Evolutionary conservation across 495 filamentous ascomycete genomes (phyloP), one percentile per base, ranked within the genome.

Genomic region (Monascus purpureus): DNA sequence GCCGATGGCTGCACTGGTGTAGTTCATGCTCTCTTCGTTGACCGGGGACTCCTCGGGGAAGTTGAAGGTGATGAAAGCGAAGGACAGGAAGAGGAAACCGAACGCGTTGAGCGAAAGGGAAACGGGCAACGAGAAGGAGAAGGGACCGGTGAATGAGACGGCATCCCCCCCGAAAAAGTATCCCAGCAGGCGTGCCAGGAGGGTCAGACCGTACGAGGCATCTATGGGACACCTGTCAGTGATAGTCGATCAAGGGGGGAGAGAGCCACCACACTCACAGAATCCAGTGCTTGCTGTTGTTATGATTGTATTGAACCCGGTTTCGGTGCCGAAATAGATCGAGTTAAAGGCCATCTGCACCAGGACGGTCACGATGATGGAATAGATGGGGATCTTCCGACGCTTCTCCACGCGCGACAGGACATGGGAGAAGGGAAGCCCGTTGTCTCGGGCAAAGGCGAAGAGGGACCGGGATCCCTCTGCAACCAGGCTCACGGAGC

Each of bases 311-410:
- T 68, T 58, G 36, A 75, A 73, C 0, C 70, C 68, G 1, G 68
- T 73, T 11, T 63, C 50, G 4, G 65, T 72, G 1, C 69, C 68
- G 36, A 73, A 73, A 31, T 72, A 70, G 33, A 74, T 73, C 16
- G 64, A 57, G 36, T 66, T 63, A 23, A 74, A 57, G 0, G 65
- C 68, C 29, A 70, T 43, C 38, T 73, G 70, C n/a, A 73, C 59
- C 2, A 49, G 45, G 2, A 53, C 41, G 1, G 65, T 61, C 1
- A 73, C 46, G 2, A 74, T 39, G 12, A 72, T 47, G 1, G 68
- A 64, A 37, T 66, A 55, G 1, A 70, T 48, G 0, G 68, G 68
- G 1, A 70, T 55, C n/a, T 67, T 52, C 15, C 43, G 44, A 31
- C 49, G 55, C 24, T 35, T 28, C 16, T 52, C 50, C 6, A 69